A percentile compares a stretch with the other conserved stretches of the same genome.
Conservation (phyloP, 2,329 filamentous ascomycete genomes). For the Monilinia polystroma region DNA sequence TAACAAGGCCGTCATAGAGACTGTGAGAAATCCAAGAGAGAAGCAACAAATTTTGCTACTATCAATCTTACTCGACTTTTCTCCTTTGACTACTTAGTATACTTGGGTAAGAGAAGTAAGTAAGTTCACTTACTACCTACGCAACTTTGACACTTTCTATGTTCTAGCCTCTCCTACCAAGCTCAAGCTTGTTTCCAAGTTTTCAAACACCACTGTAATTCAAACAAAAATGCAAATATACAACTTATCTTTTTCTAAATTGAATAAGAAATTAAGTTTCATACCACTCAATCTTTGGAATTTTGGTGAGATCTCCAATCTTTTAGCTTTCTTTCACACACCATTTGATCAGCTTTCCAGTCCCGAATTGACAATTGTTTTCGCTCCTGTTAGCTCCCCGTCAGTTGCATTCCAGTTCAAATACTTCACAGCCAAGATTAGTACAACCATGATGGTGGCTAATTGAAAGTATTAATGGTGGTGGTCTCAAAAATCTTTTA, state of each 20-base stretch:
- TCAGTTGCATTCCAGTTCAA: background rate
- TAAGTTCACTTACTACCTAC: background rate
- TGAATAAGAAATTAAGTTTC: slow-evolving; percentile 5
- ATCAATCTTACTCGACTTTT: background rate
- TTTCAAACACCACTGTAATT: background rate
- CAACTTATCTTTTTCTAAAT: background rate
- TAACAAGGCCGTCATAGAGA: background rate
- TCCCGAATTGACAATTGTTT: background rate
- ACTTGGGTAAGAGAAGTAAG: background rate
- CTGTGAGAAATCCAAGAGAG: background rate
- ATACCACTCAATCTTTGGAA: background rate
- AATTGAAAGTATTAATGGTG: background rate
- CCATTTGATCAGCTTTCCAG: background rate
- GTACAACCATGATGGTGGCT: background rate
- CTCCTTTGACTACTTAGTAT: too few species aligned
- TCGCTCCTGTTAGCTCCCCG: background rate
- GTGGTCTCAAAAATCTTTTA: slow-evolving; percentile 10
- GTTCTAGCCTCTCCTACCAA: background rate
- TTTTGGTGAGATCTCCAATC: slow-evolving; percentile 1
- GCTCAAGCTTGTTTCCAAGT: background rate
- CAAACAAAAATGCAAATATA: background rate
- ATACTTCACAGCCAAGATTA: background rate
- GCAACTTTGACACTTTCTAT: background rate
- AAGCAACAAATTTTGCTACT: background rate
- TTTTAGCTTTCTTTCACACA: background rate